phyloP scores from a whole-genome alignment of 1,284 basidiomycete species.

The Austroboletus rostrupii region DNA sequence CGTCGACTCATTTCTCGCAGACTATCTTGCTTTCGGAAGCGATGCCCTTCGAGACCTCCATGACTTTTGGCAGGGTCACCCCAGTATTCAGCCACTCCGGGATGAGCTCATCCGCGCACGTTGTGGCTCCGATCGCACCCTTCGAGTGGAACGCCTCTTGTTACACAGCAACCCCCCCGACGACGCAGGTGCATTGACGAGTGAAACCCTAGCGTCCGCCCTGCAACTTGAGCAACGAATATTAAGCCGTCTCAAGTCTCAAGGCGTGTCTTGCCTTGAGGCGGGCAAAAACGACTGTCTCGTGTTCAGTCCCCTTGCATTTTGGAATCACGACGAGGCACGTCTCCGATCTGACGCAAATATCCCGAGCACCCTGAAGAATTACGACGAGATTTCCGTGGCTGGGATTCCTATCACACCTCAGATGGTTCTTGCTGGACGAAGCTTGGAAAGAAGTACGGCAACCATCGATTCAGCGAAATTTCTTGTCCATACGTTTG shows the following conservation, averaged over 20 bases:
- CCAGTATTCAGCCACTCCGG: slow-evolving; percentile 55
- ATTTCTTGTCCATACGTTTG: slow-evolving; percentile 73
- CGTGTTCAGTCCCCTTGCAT: slow-evolving; percentile 66
- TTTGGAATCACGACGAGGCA: slow-evolving; percentile 65
- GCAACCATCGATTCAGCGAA: slow-evolving; percentile 57
- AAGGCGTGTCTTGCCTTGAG: slow-evolving; percentile 49
- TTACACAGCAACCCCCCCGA: slow-evolving; percentile 54
- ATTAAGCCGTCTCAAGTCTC: slow-evolving; percentile 39
- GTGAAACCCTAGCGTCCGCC: slow-evolving; percentile 57
- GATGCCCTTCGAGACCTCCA: slow-evolving; percentile 59
- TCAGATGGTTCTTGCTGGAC: slow-evolving; percentile 73
- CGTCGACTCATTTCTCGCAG: slow-evolving; percentile 57
- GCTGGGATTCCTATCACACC: slow-evolving; percentile 61
- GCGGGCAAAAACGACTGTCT: slow-evolving; percentile 48
- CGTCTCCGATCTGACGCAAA: slow-evolving; percentile 50
- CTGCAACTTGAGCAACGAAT: slow-evolving; percentile 61
- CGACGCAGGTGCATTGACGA: slow-evolving; percentile 56
- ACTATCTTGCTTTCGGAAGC: slow-evolving; percentile 47
- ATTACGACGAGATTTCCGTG: slow-evolving; percentile 48
- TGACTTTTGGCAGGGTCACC: slow-evolving; percentile 64
- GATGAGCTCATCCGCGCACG: slow-evolving; percentile 70
- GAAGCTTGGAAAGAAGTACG: slow-evolving; percentile 49
- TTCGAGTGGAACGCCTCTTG: slow-evolving; percentile 76
- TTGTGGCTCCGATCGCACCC: slow-evolving; percentile 67
- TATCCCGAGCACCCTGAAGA: slow-evolving; percentile 54